Evolutionary conservation across 2,329 filamentous ascomycete genomes (phyloP), one percentile per base, ranked within the genome.

Genomic region (Aspergillus quadrilineatus): DNA sequence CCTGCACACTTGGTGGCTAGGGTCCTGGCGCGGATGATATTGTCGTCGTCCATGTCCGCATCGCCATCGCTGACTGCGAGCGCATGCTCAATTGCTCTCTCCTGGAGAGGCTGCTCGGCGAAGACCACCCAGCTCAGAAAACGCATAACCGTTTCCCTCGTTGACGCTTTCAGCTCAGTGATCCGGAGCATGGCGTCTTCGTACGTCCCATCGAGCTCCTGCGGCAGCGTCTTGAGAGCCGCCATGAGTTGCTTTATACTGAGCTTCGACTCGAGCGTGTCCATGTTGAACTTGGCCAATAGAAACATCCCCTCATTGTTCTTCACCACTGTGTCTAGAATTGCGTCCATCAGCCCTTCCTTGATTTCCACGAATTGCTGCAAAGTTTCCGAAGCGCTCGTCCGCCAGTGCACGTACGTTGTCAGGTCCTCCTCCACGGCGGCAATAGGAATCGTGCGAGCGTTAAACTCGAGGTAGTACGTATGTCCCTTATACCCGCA

Each of bases 211-310:
- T 57, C 55, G 4, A 57, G 55, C 14, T 57, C 55, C 37, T 57
- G 41, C 4, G 55, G 55, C 17, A 57, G 10, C 5, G 34, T 43
- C 49, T 49, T 36, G 10, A 57, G 44, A 1, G 55, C 55, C 0
- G 22, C 37, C 14, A 53, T 22, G 8, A 57, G 44, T 17, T 53
- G 49, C 6, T 53, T 52, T 17, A 39, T 43, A 32, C 49, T 57
- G 15, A 57, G 55, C 9, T 50, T 52, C 36, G 55, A 57, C 8
- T 52, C 44, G 1, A 57, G 49, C 12, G 55, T 57, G 37, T 57
- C 55, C 55, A 57, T 57, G 49, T 57, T 57, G 43, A 57, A 57
- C 15, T 45, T 57, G 5, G 55, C 55, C 17, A 57, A 32, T 2
- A 57, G 43, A 43, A 57, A 57, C 55, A 57, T 57, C 1, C 55